These are phyloP conservation scores for Chondrus crispus DNA, from an alignment of 23 red algal species.

Conservation along the genomic window DNA sequence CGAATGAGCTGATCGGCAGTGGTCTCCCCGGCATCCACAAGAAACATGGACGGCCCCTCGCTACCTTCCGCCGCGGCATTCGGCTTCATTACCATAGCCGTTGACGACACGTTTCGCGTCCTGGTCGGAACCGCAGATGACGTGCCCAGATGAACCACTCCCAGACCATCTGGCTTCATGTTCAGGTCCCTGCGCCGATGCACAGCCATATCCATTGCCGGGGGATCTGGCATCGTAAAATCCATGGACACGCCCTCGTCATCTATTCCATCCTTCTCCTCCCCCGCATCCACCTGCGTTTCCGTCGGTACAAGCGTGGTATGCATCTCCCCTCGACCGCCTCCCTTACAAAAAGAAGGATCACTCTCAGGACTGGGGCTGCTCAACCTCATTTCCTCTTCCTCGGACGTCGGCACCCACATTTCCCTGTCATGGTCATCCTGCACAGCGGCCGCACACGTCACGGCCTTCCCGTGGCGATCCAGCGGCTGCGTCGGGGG, in stretches of 20 bases:
- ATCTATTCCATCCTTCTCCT: background rate
- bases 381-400: conserved; percentile 26
- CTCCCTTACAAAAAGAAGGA: conserved; percentile 31
- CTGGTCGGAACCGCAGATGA: conserved; percentile 81
- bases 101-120: conserved; percentile 83
- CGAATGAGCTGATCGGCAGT: conserved; percentile 50
- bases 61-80: background rate
- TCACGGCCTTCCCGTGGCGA: conserved; percentile 32
- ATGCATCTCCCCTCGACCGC: background rate
- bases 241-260: background rate
- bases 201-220: background rate
- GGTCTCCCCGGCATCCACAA: conserved; percentile 82
- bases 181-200: conserved; percentile 41
- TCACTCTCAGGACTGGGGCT: conserved; percentile 21
- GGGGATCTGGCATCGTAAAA: background rate
- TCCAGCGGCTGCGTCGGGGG: background rate
- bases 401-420: conserved; percentile 56
- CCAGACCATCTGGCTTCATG: conserved; percentile 45
- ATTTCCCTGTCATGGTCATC: conserved; percentile 23
- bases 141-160: conserved; percentile 77
- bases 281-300: background rate
- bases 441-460: conserved; percentile 28
- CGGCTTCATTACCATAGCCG: conserved; percentile 52
- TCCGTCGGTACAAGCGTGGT: conserved; percentile 6
- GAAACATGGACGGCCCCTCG: conserved; percentile 58